Percentiles rank a stretch among this genome's conserved stretches.
Conservation (phyloP, 164 flowering plant species). For the Vitis labrusca region DNA sequence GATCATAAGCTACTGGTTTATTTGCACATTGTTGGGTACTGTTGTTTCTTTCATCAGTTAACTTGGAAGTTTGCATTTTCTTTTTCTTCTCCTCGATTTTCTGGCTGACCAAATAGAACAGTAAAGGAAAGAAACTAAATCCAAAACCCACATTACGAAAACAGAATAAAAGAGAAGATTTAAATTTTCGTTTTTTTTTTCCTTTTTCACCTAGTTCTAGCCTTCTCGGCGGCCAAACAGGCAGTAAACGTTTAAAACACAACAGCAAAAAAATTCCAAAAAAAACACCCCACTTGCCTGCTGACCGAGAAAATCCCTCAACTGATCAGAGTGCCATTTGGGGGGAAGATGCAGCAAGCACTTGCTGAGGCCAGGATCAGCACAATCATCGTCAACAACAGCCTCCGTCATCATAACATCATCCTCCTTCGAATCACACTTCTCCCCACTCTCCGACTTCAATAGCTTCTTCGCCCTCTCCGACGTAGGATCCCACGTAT, state of each 20-base stretch:
- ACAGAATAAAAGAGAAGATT: too few relatives aligned
- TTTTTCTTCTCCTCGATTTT: too few relatives aligned
- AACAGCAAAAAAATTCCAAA: not conserved
- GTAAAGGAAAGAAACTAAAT: not conserved
- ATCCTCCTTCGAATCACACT: constrained; percentile 11
- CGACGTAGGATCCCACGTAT: constrained; percentile 95
- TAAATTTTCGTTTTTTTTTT: too few relatives aligned
- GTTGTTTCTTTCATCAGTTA: too few relatives aligned
- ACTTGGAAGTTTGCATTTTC: too few relatives aligned
- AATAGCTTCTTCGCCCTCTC: constrained; percentile 71
- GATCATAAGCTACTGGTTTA: too few relatives aligned
- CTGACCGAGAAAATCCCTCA: constrained; percentile 58
- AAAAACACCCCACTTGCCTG: constrained; percentile 33
- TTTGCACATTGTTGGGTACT: too few relatives aligned
- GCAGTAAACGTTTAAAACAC: too few relatives aligned
- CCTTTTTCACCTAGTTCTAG: too few relatives aligned
- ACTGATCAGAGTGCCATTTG: constrained; percentile 69
- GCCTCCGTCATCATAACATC: constrained; percentile 39
- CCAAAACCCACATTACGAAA: not conserved
- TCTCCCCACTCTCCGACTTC: constrained; percentile 34
- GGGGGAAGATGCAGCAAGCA: constrained; percentile 74
- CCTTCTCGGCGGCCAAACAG: too few relatives aligned
- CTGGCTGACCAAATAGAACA: not conserved
- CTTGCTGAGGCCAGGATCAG: constrained; percentile 41
- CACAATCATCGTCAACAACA: constrained; percentile 24